Evolutionary conservation across 306 rosid genomes (phyloP).

Genomic region (Senna tora): DNA sequence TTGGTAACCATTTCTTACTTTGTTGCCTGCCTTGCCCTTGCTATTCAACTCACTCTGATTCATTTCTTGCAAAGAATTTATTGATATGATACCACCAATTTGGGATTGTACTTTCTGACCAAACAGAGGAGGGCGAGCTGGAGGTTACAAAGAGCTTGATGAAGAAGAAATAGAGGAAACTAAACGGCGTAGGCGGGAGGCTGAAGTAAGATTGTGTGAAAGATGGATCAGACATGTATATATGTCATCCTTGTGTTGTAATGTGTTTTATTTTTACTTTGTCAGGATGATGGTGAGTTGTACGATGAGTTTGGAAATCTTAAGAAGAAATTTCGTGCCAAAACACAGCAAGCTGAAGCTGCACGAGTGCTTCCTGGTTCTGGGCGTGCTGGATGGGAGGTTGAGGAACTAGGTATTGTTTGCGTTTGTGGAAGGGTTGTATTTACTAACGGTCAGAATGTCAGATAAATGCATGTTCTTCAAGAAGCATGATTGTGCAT

Average conservation of each 20-base stretch:
- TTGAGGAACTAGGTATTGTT: conserved; percentile 84
- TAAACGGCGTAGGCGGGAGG: conserved; percentile 90
- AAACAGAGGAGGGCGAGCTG: conserved; percentile 96
- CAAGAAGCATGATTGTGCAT: conserved; percentile 14
- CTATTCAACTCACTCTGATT: conserved; percentile 14
- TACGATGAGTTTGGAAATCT: conserved; percentile 99
- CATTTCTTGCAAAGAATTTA: conserved; percentile 12
- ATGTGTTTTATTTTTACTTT: conserved; percentile 27
- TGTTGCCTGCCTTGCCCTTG: not conserved
- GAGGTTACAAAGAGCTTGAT: conserved; percentile 99
- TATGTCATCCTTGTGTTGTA: conserved; percentile 26
- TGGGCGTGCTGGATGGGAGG: conserved; percentile 99
- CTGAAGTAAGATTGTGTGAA: conserved; percentile 74
- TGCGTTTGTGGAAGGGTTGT: conserved; percentile 24
- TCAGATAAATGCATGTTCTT: conserved; percentile 16
- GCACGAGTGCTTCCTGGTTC: conserved; percentile 83
- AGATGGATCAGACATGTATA: conserved; percentile 14
- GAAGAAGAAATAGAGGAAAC: conserved; percentile 98
- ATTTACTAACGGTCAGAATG: not conserved
- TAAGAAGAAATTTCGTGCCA: conserved; percentile 93
- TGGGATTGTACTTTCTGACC: conserved; percentile 28
- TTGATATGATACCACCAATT: conserved; percentile 30
- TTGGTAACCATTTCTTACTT: conserved; percentile 10
- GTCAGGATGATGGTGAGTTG: conserved; percentile 95
- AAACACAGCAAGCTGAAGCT: conserved; percentile 84